A percentile compares a stretch with the other conserved stretches of the same genome.
Evolutionary conservation across 306 rosid genomes (phyloP).

Genomic region (Delonix regia): DNA sequence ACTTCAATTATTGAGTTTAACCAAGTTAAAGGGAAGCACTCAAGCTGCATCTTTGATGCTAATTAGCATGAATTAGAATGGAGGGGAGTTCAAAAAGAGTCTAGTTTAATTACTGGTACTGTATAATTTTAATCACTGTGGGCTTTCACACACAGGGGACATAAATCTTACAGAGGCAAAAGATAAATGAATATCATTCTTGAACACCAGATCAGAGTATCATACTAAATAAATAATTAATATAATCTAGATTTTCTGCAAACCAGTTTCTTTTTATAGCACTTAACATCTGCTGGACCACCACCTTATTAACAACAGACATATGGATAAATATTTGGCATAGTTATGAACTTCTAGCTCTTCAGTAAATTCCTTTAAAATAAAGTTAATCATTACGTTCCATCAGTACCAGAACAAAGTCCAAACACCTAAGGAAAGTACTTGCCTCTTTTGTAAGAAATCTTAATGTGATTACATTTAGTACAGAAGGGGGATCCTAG

Average conservation of each 20-base stretch:
- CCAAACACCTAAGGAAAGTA: background rate
- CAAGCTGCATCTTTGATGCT: conserved; percentile 10
- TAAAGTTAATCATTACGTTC: background rate
- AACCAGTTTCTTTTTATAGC: background rate
- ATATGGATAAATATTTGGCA: background rate
- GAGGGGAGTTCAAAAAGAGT: background rate
- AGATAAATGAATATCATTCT: background rate
- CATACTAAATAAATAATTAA: background rate
- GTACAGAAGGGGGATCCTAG: background rate
- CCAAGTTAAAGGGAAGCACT: conserved; percentile 2
- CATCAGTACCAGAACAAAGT: background rate
- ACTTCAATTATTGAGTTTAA: conserved; percentile 1
- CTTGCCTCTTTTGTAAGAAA: background rate
- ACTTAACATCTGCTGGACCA: background rate
- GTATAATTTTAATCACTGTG: background rate
- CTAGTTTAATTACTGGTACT: background rate
- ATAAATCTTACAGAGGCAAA: background rate
- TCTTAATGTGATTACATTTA: background rate
- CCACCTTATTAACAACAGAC: background rate
- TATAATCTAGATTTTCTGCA: background rate
- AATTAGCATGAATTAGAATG: background rate
- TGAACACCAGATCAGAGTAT: background rate
- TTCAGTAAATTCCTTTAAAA: background rate
- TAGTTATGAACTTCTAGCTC: background rate
- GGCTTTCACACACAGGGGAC: background rate